Conservation (phyloP, 768 basidiomycete genomes). For the Lentinula edodes region DNA sequence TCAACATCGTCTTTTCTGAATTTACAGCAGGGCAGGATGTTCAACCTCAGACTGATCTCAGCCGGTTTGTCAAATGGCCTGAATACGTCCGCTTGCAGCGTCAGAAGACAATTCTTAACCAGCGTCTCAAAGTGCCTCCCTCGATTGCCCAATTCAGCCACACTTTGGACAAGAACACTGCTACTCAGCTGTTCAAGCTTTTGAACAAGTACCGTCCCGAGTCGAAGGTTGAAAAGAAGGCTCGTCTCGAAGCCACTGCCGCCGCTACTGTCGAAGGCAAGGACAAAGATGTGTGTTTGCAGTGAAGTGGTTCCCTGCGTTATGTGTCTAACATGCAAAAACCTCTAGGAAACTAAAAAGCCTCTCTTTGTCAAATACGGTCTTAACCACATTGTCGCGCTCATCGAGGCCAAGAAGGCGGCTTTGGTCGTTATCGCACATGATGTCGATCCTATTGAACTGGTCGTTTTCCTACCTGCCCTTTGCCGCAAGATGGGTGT, state of each 20-base stretch:
- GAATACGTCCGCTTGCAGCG: conserved; percentile 98
- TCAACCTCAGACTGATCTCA: conserved; percentile 83
- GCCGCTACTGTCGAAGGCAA: conserved; percentile 79
- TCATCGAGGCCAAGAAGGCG: conserved; percentile 97
- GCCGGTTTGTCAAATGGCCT: conserved; percentile 59
- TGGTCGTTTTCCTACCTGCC: conserved; percentile 96
- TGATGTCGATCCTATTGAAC: conserved; percentile 98
- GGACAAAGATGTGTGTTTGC: conserved; percentile 42
- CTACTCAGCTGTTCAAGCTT: too few species aligned
- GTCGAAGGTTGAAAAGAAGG: too few species aligned
- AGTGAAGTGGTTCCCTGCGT: neutral
- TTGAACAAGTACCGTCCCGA: too few species aligned
- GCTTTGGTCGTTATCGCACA: conserved; percentile 93
- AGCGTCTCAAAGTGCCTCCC: conserved; percentile 97
- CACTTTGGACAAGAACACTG: too few species aligned
- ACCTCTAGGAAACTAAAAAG: conserved; percentile 54
- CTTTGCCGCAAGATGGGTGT: conserved; percentile 99
- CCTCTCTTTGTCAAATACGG: conserved; percentile 95
- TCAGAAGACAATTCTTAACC: conserved; percentile 97
- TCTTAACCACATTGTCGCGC: conserved; percentile 93
- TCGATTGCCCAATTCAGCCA: conserved; percentile 46
- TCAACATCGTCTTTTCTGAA: neutral
- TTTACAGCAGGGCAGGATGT: conserved; percentile 77
- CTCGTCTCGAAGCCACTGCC: conserved; percentile 72
- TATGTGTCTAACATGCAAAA: too few species aligned